These are phyloP conservation scores for Phytophthora multivora DNA, from an alignment of 352 stramenopile genomes.

Conservation along the genomic window DNA sequence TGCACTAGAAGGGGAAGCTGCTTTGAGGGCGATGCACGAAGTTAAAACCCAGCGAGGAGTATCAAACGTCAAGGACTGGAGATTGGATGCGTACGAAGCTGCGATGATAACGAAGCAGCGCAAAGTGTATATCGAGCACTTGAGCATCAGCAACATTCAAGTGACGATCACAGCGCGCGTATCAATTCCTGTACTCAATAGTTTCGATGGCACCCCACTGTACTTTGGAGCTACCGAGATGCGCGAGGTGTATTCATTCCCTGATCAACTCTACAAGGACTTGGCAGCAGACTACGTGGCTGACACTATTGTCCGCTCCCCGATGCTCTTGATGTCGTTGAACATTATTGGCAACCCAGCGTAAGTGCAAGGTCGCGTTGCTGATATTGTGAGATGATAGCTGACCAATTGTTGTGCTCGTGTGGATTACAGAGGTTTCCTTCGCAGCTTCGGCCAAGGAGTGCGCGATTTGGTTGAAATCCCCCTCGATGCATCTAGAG, in stretches of 20 bases:
- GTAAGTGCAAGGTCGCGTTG: slow-evolving; percentile 44
- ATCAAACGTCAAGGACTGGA: slow-evolving; percentile 22
- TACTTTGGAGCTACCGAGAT: slow-evolving; percentile 59
- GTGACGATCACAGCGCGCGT: slow-evolving; percentile 78
- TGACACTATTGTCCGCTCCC: slow-evolving; percentile 78
- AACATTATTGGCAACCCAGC: slow-evolving; percentile 87
- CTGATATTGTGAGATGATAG: background rate
- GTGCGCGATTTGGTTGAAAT: slow-evolving; percentile 83
- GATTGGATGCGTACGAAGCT: slow-evolving; percentile 21
- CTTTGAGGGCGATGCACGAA: background rate
- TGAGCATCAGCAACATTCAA: slow-evolving; percentile 61
- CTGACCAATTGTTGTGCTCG: slow-evolving; percentile 10
- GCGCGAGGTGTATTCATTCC: slow-evolving; percentile 74
- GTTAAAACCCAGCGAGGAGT: background rate
- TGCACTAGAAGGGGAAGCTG: slow-evolving; percentile 30
- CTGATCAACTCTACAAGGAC: slow-evolving; percentile 83
- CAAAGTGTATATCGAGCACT: slow-evolving; percentile 65
- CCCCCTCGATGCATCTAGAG: slow-evolving; percentile 60
- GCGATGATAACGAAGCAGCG: slow-evolving; percentile 44
- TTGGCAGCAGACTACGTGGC: slow-evolving; percentile 83
- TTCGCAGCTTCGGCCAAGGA: slow-evolving; percentile 69
- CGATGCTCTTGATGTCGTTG: slow-evolving; percentile 83
- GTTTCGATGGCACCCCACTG: slow-evolving; percentile 79
- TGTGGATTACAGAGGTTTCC: slow-evolving; percentile 60
- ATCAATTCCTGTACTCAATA: slow-evolving; percentile 81